These are phyloP conservation scores for Sphaerobolus stellatus DNA, from an alignment of 1,284 basidiomycete genomes.

Conservation along the genomic window DNA sequence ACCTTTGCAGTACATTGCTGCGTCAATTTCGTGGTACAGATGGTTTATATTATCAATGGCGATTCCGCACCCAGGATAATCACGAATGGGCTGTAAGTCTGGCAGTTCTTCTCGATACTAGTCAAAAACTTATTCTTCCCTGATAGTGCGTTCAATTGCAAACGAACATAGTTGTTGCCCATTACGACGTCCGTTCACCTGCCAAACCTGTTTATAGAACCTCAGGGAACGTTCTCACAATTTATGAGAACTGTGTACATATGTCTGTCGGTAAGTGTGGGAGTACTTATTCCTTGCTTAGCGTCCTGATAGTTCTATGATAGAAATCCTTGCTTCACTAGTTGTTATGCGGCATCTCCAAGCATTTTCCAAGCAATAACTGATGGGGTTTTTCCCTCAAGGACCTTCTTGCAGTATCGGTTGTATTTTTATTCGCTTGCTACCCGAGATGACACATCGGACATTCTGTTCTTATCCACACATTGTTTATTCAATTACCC, in stretches of 20 bases:
- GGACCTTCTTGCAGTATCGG: too few species aligned
- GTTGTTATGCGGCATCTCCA: slow-evolving; percentile 61
- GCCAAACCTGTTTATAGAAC: slow-evolving; percentile 54
- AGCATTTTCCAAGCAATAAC: slow-evolving; percentile 1
- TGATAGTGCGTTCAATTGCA: slow-evolving; percentile 18
- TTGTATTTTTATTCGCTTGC: too few species aligned
- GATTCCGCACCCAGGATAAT: slow-evolving; percentile 46
- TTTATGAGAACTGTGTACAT: slow-evolving; percentile 56
- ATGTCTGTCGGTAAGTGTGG: slow-evolving; percentile 54
- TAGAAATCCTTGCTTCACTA: slow-evolving; percentile 61
- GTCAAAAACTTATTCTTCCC: slow-evolving; percentile 10
- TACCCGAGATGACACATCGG: too few species aligned
- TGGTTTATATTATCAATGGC: slow-evolving; percentile 67
- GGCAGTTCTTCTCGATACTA: slow-evolving; percentile 9
- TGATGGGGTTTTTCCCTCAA: too few species aligned
- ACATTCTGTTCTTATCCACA: too few species aligned
- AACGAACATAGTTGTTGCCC: slow-evolving; percentile 55
- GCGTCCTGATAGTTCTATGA: background rate
- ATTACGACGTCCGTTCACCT: slow-evolving; percentile 55
- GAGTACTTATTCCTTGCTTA: slow-evolving; percentile 13
- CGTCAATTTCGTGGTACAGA: slow-evolving; percentile 65
- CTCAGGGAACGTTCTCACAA: slow-evolving; percentile 65
- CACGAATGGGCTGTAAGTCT: slow-evolving; percentile 69
- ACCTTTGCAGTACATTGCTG: slow-evolving; percentile 49
- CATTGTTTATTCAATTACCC: too few species aligned